A percentile compares a stretch with the other conserved stretches of the same genome.
Conservation (phyloP, 345 rosid genomes). For the Aquilaria sinensis region DNA sequence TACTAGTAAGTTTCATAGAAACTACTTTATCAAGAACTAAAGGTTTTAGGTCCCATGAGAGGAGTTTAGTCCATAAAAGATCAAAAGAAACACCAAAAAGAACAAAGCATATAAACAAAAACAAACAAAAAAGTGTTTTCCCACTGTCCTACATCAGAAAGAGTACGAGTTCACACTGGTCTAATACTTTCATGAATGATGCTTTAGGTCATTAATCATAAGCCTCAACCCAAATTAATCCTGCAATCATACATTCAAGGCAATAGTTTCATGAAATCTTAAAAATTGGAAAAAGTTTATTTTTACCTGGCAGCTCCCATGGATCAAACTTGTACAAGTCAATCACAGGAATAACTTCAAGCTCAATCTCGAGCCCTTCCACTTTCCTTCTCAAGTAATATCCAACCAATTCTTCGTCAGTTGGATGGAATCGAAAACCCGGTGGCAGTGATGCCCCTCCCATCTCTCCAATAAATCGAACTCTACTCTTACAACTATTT, state of each 20-base stretch:
- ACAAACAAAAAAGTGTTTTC: conserved; percentile 27
- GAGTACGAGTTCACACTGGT: conserved; percentile 18
- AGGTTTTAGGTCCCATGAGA: conserved; percentile 14
- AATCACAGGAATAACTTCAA: conserved; percentile 69
- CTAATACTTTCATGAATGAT: neutral
- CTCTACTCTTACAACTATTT: too few relatives aligned
- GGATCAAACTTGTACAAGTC: conserved; percentile 93
- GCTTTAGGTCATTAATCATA: too few relatives aligned
- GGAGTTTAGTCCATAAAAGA: conserved; percentile 9
- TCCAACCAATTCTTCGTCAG: conserved; percentile 79
- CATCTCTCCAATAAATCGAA: conserved; percentile 27
- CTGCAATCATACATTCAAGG: too few relatives aligned
- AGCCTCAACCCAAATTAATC: neutral
- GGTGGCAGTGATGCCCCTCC: conserved; percentile 77
- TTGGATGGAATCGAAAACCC: conserved; percentile 87
- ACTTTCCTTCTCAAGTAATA: conserved; percentile 74
- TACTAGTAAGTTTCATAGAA: neutral
- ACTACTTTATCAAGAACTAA: conserved; percentile 13
- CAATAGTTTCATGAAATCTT: too few relatives aligned
- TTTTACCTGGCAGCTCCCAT: conserved; percentile 85
- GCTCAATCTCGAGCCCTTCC: conserved; percentile 63
- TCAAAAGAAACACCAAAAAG: conserved; percentile 7
- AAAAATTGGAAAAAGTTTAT: neutral
- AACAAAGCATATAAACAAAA: conserved; percentile 1
- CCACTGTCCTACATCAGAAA: conserved; percentile 2